Base-by-base conservation (phyloP, 306 rosid species). In the Fragaria iinumae region DNA sequence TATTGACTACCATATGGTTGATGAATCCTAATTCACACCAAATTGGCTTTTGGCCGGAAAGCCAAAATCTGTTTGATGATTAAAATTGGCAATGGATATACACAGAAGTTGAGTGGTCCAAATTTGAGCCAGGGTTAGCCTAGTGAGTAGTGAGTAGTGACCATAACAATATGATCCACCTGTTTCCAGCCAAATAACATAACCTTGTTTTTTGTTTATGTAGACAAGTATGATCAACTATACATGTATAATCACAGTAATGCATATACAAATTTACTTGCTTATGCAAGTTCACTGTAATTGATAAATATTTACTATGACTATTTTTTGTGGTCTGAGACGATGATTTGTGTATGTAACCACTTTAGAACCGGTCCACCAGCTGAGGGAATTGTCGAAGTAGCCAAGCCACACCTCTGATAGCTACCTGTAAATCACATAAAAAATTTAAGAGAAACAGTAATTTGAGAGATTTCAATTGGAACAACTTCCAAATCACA, bases 391-490 rank as follows among this genome's bases (percentile, higher is more conserved):
- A 91, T 66, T 79, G 86, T 65, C 88, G 83, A 78, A 93, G 89
- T 86, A 94, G 88, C 97, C 98, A 91, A 73, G 96, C 88, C 65
- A 91, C 88, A 34, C 90, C 83, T 85, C 87, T 86, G 76, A 91
- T 90, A 53, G 73, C 74, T 10, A 75, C 86, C 98, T 90, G 94
- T 71, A 82, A 34, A 76, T 13, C 44, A 50, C 23, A 36, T 11
- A 32, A 4, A 4, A 27, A 80, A n/a, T 50, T 59, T 27, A 44
- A 34, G 27, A 75, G 23, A 68, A 20, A 18, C 4, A 34, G 14
- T 17, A 6, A 12, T 23, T 13, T 14, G 27, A 2, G 5, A 9
- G 6, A 39, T 20, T 56, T 55, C 25, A 41, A 8, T 27, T 6
- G 56, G 43, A 6, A 3, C 27, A 2, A 45, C 27, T 43, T 69